Evolutionary conservation across 106 monocot genomes (phyloP).

Genomic region (Apostasia shenzhenica): DNA sequence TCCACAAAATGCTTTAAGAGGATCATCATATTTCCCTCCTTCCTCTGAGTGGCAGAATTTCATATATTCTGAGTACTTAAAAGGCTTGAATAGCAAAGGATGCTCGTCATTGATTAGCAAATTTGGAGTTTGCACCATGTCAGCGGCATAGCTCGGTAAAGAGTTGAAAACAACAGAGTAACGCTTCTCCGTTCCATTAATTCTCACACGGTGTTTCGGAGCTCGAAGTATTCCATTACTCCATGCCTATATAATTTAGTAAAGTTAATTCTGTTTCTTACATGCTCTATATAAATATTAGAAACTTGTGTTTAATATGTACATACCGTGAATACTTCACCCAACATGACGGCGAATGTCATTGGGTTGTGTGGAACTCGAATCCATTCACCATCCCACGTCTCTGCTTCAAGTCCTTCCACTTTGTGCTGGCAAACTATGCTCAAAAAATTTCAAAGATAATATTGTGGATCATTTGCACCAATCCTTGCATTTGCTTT

Average conservation of each 20-base stretch:
- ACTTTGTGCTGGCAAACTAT: background rate
- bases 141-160: background rate
- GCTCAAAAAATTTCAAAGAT: background rate
- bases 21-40: background rate
- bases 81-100: constrained; percentile 10
- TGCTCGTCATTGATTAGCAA: constrained; percentile 17
- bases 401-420: background rate
- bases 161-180: background rate
- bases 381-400: background rate
- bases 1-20: constrained; percentile 13
- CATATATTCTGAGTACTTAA: constrained; percentile 2
- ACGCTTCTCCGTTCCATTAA: background rate
- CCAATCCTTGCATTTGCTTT: background rate
- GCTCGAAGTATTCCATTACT: constrained; percentile 21
- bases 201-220: constrained; percentile 6
- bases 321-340: constrained; percentile 7
- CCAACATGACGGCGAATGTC: constrained; percentile 1
- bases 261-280: background rate
- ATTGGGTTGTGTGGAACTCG: background rate
- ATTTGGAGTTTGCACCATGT: constrained; percentile 2
- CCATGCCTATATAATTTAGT: constrained; percentile 14
- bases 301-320: background rate
- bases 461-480: constrained; percentile 1
- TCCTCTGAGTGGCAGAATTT: constrained; percentile 6
- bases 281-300: background rate